Base-by-base conservation (phyloP, 768 basidiomycete species). In the Fistulinella prunicolor region DNA sequence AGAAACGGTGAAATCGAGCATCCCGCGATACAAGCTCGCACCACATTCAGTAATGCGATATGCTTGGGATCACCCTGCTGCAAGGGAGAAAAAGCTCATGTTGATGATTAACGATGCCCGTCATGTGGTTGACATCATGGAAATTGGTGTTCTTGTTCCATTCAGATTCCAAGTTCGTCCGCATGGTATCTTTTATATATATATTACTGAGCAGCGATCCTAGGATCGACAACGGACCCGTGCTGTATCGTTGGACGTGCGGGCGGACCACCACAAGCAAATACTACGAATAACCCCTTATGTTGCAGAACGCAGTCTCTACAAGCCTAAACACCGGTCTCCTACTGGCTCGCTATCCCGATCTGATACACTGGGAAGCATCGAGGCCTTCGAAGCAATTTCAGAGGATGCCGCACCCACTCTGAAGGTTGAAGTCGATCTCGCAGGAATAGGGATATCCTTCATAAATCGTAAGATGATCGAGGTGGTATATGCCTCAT, bases 31-130 rank as follows among this genome's bases (percentile, higher is more conserved):
- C 66, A 73, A 69, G n/a, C 64, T 94, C 3, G 60, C 68, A 6
- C 74, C 82, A 9, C 80, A 77, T 32, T 70, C 78, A 3, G 74
- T 70, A 14, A 64, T 78, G 38, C 71, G 79, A 26, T 99, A 97
- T 63, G 88, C 94, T 5, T 99, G 95, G 95, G 96, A 99, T 61
- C 82, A 77, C 50, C 96, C 96, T 7, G 89, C 93, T 3, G 84
- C 85, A 1, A 73, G 73, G 38, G 84, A 87, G 56, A 98, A 95
- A 70, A 84, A 82, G 54, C 72, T 99, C 21, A 65, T 81, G 29
- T 72, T 99, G 19, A 64, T 66, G 9, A 75, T 84, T 41, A 83
- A 83, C 36, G 77, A 78, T 20, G 69, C 79, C 44, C 79, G 78
- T 10, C 79, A 90, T 23, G 66, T 75, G 19, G 73, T 98, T 42